These are phyloP conservation scores for Triticum turgidum DNA, from an alignment of 176 grass and related monocot genomes.

Conservation along the genomic window DNA sequence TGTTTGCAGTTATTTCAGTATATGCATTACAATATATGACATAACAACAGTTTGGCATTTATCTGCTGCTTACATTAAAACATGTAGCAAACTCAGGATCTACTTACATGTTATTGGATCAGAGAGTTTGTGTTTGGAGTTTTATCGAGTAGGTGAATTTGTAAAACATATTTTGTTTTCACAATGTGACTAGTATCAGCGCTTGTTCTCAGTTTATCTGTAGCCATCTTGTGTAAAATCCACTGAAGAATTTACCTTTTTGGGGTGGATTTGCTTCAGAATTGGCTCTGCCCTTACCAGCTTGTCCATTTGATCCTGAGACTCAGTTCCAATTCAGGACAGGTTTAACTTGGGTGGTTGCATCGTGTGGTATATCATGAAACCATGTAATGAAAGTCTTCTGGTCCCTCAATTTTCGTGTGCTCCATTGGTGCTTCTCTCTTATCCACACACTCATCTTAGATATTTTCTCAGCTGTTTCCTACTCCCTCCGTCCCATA, in stretches of 20 bases:
- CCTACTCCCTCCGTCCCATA: not conserved
- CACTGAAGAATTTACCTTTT: not conserved
- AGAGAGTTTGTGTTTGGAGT: not conserved
- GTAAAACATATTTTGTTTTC: not conserved
- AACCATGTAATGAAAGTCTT: not conserved
- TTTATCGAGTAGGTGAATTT: not conserved
- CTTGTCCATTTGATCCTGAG: not conserved
- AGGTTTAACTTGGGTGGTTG: not conserved
- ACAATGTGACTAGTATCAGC: not conserved
- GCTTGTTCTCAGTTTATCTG: not conserved
- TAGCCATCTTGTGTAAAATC: not conserved
- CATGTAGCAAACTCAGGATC: not conserved
- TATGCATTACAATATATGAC: not conserved
- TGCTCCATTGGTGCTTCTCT: not conserved
- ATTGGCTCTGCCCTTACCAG: not conserved
- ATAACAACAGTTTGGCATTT: not conserved
- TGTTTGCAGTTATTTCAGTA: not conserved
- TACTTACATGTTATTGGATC: not conserved
- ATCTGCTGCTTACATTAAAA: not conserved
- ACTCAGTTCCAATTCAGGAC: not conserved
- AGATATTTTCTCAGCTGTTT: not conserved
- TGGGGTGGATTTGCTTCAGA: not conserved
- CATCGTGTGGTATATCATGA: not conserved
- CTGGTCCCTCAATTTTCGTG: not conserved
- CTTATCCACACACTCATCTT: not conserved